Percentiles rank a stretch among this genome's conserved stretches.
These are phyloP conservation scores for Leishmania tarentolae DNA, from an alignment of 208 protist genomes.

Conservation along the genomic window DNA sequence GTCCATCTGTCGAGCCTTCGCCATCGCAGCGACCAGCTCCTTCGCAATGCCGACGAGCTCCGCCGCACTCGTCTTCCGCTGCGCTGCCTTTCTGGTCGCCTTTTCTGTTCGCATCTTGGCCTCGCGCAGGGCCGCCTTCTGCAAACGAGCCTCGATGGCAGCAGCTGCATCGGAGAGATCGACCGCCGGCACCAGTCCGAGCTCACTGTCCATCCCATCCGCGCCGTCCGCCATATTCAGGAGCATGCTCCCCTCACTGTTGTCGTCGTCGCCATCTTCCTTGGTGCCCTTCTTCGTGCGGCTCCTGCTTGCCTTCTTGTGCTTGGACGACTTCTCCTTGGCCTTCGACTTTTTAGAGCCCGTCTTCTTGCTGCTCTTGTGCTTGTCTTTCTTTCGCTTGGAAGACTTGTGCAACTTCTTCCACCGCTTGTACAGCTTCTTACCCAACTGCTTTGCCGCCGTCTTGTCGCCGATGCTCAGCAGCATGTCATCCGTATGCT, in stretches of 20 bases:
- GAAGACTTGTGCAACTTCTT: conserved; percentile 55
- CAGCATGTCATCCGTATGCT: conserved; percentile 38
- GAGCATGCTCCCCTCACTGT: conserved; percentile 9
- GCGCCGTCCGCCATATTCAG: conserved; percentile 6
- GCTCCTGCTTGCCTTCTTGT: conserved; percentile 14
- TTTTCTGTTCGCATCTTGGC: conserved; percentile 27
- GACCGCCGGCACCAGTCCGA: conserved; percentile 16
- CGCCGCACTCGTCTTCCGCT: conserved; percentile 21
- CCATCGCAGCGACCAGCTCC: conserved; percentile 32
- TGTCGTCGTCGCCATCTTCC: conserved; percentile 11
- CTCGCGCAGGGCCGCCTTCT: conserved; percentile 25
- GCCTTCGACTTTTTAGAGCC: conserved; percentile 22
- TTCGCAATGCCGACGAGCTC: conserved; percentile 24
- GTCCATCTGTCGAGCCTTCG: conserved; percentile 33
- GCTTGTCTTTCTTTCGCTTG: conserved; percentile 26
- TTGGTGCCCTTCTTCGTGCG: background rate
- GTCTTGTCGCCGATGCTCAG: conserved; percentile 49
- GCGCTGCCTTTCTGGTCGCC: conserved; percentile 15
- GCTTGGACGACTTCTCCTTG: conserved; percentile 20
- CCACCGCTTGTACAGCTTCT: conserved; percentile 72
- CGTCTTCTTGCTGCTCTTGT: conserved; percentile 27
- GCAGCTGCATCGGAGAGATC: conserved; percentile 16
- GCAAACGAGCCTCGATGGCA: conserved; percentile 17
- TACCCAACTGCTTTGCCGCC: conserved; percentile 57
- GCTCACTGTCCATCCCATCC: conserved; percentile 5